Evolutionary conservation across 768 basidiomycete genomes (phyloP), one percentile per base, ranked within the genome.

Genomic region (Mycena vitilis): DNA sequence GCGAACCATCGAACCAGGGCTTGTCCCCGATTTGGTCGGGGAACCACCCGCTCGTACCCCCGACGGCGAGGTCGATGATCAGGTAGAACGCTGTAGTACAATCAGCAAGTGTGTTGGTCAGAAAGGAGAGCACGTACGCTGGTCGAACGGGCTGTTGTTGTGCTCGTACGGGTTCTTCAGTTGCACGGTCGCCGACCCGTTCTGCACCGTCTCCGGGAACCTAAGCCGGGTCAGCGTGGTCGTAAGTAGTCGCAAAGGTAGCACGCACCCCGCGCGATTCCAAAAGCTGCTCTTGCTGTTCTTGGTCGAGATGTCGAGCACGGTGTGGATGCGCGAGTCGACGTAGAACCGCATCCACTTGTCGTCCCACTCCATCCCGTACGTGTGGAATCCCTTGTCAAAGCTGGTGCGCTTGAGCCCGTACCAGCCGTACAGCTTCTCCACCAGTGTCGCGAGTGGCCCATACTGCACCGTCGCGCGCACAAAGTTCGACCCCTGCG

Each of bases 41-140:
- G 87, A 96, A 96, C 92, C 91, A 96, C 25, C 95, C 95, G 68
- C 87, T 90, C 60, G 92, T 95, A 0, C 94, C 94, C 0, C 95
- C 95, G 0, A 84, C 93, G 0, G 90, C 92, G 11, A 96, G 80
- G 71, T 91, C 83, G 62, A 96, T 81, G 57, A 92, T 86, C 23
- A 96, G 77, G 82, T 94, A 95, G 78, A 97, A 96, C 2, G 86
- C 89, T 91, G 69, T 65, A 30, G 30, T 30, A 30, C 5, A 30
- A 30, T 30, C 30, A 30, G 55, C 0, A 5, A 18, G 9, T 68
- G 85, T 1, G 70, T 38, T 38, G 60, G 52, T 61, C n/a, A 51
- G n/a, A 36, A 15, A 60, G 59, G 38, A 47, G 36, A 13, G 7
- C 56, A 81, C 87, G 45, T 63, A 92, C 91, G 80, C 73, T 93